Percentiles rank a stretch among this genome's conserved stretches.
These are phyloP conservation scores for Penicillium robsamsonii DNA, from an alignment of 495 filamentous ascomycete species.

Conservation along the genomic window DNA sequence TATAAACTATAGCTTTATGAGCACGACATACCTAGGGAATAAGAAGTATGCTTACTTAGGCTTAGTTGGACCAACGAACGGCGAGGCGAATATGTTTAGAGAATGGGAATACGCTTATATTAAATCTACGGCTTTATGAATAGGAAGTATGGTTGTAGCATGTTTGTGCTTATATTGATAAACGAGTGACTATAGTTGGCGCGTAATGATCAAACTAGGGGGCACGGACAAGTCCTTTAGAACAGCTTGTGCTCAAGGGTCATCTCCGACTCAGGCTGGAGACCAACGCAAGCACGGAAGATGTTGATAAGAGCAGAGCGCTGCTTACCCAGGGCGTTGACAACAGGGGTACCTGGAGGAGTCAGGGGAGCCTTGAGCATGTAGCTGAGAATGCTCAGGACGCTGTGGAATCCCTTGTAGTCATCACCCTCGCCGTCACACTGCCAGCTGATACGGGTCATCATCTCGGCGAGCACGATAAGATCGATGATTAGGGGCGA, in stretches of 20 bases:
- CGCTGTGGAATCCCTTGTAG: slow-evolving; percentile 93
- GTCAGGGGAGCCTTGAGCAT: slow-evolving; percentile 99
- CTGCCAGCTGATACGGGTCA: slow-evolving; percentile 96
- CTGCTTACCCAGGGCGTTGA: slow-evolving; percentile 97
- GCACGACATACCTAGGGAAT: no score
- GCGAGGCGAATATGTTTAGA: not conserved
- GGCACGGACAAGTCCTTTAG: slow-evolving; percentile 26
- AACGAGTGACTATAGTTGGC: slow-evolving; percentile 42
- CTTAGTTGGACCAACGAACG: slow-evolving; percentile 26
- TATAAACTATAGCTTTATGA: no score
- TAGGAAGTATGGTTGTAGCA: not conserved
- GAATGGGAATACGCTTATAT: not conserved
- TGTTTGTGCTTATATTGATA: slow-evolving; percentile 13
- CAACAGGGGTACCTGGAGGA: slow-evolving; percentile 90
- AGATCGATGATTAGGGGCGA: slow-evolving; percentile 97
- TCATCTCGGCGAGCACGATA: slow-evolving; percentile 88
- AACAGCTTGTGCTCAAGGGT: slow-evolving; percentile 99
- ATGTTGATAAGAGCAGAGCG: slow-evolving; percentile 94
- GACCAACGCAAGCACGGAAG: slow-evolving; percentile 95
- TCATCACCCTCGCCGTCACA: slow-evolving; percentile 58
- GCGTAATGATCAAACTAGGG: not conserved
- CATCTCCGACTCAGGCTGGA: slow-evolving; percentile 99
- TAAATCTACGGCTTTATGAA: not conserved
- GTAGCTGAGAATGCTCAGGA: slow-evolving; percentile 96
- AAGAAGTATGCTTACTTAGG: no score